Percentiles rank a stretch among this genome's conserved stretches.
phyloP scores from a whole-genome alignment of 2,329 filamentous ascomycete genomes.

The Xenosphaeropsis pyriputrescens region DNA sequence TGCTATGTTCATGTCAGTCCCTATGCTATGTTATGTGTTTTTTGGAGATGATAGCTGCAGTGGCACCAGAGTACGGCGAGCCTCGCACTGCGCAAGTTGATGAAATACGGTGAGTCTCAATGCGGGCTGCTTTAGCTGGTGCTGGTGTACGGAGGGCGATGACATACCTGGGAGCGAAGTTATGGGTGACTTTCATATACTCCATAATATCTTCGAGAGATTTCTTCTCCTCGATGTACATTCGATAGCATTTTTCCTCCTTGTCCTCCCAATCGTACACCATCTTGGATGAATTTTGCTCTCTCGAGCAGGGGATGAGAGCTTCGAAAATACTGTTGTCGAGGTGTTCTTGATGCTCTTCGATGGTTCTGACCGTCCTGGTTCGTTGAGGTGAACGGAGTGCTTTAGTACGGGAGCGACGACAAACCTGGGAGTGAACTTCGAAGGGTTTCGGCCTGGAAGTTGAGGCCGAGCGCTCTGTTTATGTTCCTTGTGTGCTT shows the following conservation, averaged over 20 bases:
- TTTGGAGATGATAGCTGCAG: too few species aligned
- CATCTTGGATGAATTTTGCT: conserved; percentile 10
- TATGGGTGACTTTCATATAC: conserved; percentile 47
- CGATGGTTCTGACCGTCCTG: too few species aligned
- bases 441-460: too few species aligned
- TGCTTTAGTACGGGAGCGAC: too few species aligned
- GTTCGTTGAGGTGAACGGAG: too few species aligned
- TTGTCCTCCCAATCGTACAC: conserved; percentile 55
- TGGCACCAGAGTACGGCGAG: too few species aligned
- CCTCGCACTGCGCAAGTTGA: not conserved
- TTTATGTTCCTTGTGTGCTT: too few species aligned
- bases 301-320: too few species aligned
- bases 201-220: conserved; percentile 62
- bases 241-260: conserved; percentile 46
- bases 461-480: too few species aligned
- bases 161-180: conserved; percentile 56
- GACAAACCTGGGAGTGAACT: too few species aligned
- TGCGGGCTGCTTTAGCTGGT: not conserved
- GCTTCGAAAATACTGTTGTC: too few species aligned
- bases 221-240: conserved; percentile 66
- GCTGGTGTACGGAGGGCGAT: conserved; percentile 7
- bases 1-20: conserved; percentile 31
- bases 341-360: too few species aligned
- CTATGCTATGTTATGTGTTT: conserved; percentile 4
- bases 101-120: not conserved